Evolutionary conservation across 345 rosid genomes (phyloP).

Genomic region (Murraya paniculata): DNA sequence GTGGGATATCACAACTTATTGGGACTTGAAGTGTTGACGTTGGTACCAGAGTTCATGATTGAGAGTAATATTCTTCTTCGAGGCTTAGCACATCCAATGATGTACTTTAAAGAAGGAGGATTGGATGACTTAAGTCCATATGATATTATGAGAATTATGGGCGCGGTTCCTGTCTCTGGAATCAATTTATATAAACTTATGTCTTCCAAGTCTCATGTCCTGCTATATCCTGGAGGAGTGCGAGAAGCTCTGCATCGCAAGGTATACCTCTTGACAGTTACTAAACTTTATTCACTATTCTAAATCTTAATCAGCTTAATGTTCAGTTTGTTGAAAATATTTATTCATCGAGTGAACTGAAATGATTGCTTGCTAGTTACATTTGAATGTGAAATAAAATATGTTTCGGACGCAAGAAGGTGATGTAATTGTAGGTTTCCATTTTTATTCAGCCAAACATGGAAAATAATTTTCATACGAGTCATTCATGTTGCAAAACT

Average conservation of each 20-base stretch:
- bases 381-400: background rate
- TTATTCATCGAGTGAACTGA: background rate
- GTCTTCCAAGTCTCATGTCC: constrained; percentile 55
- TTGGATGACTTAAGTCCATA: constrained; percentile 12
- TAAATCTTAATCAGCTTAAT: background rate
- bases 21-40: constrained; percentile 36
- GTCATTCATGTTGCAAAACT: background rate
- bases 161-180: constrained; percentile 64
- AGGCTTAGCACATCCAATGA: constrained; percentile 47
- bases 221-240: constrained; percentile 72
- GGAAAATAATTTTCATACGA: background rate
- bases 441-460: background rate
- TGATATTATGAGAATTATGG: constrained; percentile 53
- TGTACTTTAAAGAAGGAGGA: constrained; percentile 26
- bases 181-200: constrained; percentile 58
- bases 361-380: background rate
- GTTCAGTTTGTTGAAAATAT: background rate
- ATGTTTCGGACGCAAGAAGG: background rate
- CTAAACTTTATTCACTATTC: background rate
- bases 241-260: constrained; percentile 76
- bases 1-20: constrained; percentile 57
- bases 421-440: background rate
- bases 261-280: constrained; percentile 26
- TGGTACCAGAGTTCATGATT: constrained; percentile 23
- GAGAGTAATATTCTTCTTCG: constrained; percentile 44